Conservation (phyloP, 768 basidiomycete species). For the Suillus subluteus region DNA sequence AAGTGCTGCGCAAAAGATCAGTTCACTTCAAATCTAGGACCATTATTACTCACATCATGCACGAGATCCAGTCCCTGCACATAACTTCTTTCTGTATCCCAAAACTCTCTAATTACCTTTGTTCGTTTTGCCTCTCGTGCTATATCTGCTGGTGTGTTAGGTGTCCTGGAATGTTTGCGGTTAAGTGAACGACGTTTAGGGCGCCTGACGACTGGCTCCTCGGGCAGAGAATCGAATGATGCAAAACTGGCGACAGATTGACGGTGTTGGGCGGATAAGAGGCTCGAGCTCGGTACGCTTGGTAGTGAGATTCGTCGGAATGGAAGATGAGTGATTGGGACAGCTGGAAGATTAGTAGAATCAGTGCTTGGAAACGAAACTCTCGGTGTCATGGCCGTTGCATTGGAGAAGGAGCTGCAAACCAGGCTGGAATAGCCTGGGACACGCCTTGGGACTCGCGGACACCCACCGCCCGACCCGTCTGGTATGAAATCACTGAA, state of each 20-base stretch:
- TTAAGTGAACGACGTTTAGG: conserved; percentile 40
- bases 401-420: conserved; percentile 14
- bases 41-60: conserved; percentile 60
- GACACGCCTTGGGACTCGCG: background rate
- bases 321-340: conserved; percentile 54
- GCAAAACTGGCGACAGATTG: conserved; percentile 72
- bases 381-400: conserved; percentile 26
- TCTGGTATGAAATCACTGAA: conserved; percentile 4
- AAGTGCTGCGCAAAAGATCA: conserved; percentile 62
- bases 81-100: conserved; percentile 80
- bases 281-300: conserved; percentile 53
- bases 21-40: conserved; percentile 9
- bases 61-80: conserved; percentile 82
- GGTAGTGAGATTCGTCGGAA: conserved; percentile 68
- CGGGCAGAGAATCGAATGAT: conserved; percentile 74
- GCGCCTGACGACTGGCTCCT: conserved; percentile 43
- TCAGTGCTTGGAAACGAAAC: conserved; percentile 39
- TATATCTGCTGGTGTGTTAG: conserved; percentile 44
- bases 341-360: conserved; percentile 26
- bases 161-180: conserved; percentile 12
- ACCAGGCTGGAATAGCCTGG: background rate
- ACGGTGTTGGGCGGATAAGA: conserved; percentile 45
- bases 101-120: conserved; percentile 80
- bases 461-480: background rate
- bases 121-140: conserved; percentile 57